phyloP scores from a whole-genome alignment of 1,284 basidiomycete genomes.

The Rhodotorula glutinis region DNA sequence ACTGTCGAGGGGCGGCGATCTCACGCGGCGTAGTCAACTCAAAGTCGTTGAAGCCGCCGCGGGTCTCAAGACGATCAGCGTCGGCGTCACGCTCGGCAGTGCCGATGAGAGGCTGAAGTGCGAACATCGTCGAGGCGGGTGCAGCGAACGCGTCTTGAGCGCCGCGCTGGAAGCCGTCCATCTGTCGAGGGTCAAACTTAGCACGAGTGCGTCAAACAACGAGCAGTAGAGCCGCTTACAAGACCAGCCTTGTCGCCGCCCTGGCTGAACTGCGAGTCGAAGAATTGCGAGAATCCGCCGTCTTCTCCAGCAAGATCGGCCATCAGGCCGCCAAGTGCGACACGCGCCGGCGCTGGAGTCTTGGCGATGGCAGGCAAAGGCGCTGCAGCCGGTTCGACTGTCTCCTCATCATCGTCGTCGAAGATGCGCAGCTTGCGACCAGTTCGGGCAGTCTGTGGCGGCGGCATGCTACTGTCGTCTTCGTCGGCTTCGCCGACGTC shows the following conservation, averaged over 20 bases:
- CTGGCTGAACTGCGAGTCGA: slow-evolving; percentile 35
- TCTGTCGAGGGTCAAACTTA: not conserved
- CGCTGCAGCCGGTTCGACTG: not conserved
- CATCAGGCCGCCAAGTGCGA: slow-evolving; percentile 19
- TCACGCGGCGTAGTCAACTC: slow-evolving; percentile 28
- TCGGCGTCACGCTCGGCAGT: slow-evolving; percentile 30
- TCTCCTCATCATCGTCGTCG: slow-evolving; percentile 14
- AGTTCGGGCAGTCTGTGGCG: not conserved
- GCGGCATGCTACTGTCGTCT: slow-evolving; percentile 11
- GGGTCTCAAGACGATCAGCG: slow-evolving; percentile 25
- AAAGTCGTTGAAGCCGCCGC: slow-evolving; percentile 20
- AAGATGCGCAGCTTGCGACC: not conserved
- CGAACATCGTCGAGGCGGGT: slow-evolving; percentile 22
- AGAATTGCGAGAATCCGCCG: slow-evolving; percentile 38
- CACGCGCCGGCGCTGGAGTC: not conserved
- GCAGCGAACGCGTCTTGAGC: slow-evolving; percentile 4
- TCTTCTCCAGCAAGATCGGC: slow-evolving; percentile 3
- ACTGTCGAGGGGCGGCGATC: slow-evolving; percentile 26
- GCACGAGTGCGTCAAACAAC: too few species aligned
- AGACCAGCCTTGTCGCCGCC: slow-evolving; percentile 6
- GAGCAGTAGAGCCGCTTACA: slow-evolving; percentile 2
- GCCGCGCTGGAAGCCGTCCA: slow-evolving; percentile 30
- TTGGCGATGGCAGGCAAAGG: not conserved
- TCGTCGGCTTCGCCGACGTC: slow-evolving; percentile 10
- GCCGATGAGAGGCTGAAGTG: slow-evolving; percentile 19